Evolutionary conservation across 1,284 basidiomycete genomes (phyloP).

Genomic region (Hemileia vastatrix): DNA sequence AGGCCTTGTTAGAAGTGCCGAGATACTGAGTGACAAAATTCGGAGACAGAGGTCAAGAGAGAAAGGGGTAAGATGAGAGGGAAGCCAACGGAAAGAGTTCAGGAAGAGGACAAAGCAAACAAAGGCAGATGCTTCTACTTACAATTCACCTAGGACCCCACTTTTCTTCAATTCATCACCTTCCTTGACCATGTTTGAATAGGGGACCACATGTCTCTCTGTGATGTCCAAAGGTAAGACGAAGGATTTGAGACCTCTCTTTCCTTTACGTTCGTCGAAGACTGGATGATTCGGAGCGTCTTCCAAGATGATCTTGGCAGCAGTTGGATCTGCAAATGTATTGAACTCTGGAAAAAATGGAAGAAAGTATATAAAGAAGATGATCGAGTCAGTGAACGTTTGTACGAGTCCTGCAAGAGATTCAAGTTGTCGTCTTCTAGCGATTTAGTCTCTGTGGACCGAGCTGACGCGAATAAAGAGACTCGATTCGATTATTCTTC

Average conservation of each 20-base stretch:
- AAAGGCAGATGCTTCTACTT: slow-evolving; percentile 8
- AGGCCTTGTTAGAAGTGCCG: slow-evolving; percentile 35
- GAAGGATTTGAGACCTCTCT: slow-evolving; percentile 28
- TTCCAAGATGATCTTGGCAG: slow-evolving; percentile 35
- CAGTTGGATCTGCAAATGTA: slow-evolving; percentile 38
- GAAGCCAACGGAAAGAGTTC: too few species aligned
- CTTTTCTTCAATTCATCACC: slow-evolving; percentile 23
- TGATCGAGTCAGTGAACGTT: not conserved
- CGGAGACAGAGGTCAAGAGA: not conserved
- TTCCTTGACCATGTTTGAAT: slow-evolving; percentile 29
- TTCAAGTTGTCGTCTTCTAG: too few species aligned
- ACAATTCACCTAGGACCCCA: slow-evolving; percentile 1
- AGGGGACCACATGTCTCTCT: slow-evolving; percentile 33
- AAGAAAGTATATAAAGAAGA: not conserved
- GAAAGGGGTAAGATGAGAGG: too few species aligned
- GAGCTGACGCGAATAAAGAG: too few species aligned
- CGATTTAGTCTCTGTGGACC: too few species aligned
- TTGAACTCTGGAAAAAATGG: slow-evolving; percentile 36
- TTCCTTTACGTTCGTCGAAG: slow-evolving; percentile 10
- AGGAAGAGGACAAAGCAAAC: too few species aligned
- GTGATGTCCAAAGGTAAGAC: slow-evolving; percentile 40
- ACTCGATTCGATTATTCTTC: too few species aligned
- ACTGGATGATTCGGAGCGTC: slow-evolving; percentile 21
- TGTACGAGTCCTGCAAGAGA: too few species aligned
- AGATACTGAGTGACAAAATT: slow-evolving; percentile 18